Evolutionary conservation across 1,284 basidiomycete genomes (phyloP).

Genomic region (Filobasidium uniguttulatum): DNA sequence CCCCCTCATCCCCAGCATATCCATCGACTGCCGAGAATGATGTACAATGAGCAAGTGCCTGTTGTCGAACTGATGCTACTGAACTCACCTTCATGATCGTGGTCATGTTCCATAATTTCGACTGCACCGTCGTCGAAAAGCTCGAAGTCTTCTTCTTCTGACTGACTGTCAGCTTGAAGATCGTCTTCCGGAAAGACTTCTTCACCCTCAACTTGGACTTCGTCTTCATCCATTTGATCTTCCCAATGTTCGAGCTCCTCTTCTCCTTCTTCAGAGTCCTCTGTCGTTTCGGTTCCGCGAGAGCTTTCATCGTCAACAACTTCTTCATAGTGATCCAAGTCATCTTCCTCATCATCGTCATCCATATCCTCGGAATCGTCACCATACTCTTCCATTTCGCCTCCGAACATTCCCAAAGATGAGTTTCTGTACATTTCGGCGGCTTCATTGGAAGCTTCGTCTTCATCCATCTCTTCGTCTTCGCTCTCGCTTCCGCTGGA

Average conservation of each 20-base stretch:
- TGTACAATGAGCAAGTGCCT: not conserved
- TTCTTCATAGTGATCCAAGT: slow-evolving; percentile 44
- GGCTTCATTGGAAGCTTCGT: slow-evolving; percentile 53
- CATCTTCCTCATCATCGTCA: slow-evolving; percentile 71
- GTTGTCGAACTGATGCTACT: too few species aligned
- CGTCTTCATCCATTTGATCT: slow-evolving; percentile 39
- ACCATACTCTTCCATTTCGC: slow-evolving; percentile 31
- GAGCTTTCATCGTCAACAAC: slow-evolving; percentile 45
- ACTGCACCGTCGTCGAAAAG: slow-evolving; percentile 5
- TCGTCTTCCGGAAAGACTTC: slow-evolving; percentile 20
- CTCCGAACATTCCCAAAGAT: slow-evolving; percentile 86
- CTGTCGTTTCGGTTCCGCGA: slow-evolving; percentile 37
- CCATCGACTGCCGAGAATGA: not conserved
- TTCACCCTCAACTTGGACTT: slow-evolving; percentile 41
- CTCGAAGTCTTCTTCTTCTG: not conserved
- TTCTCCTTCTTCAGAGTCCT: slow-evolving; percentile 35
- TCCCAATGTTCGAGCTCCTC: slow-evolving; percentile 24
- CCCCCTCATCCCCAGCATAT: not conserved
- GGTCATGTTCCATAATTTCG: slow-evolving; percentile 37
- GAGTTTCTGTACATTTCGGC: slow-evolving; percentile 95
- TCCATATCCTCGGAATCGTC: slow-evolving; percentile 60
- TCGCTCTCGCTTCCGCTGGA: slow-evolving; percentile 42
- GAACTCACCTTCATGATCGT: slow-evolving; percentile 18
- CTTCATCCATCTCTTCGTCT: slow-evolving; percentile 49
- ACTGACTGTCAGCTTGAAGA: not conserved